These are phyloP conservation scores for Rhynchosporium graminicola DNA, from an alignment of 2,329 filamentous ascomycete species.

Conservation along the genomic window DNA sequence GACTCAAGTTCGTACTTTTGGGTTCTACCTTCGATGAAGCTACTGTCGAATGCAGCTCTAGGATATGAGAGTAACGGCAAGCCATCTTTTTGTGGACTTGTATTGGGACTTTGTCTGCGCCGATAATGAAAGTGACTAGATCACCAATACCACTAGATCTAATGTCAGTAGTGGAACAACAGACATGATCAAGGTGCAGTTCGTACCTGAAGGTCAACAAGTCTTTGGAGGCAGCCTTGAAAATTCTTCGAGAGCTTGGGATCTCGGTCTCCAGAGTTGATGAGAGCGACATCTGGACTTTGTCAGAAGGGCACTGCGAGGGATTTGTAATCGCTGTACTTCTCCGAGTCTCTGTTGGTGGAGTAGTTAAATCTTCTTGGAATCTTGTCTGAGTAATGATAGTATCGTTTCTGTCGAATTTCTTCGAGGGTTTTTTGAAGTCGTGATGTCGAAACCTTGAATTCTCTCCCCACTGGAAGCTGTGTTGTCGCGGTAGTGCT, in stretches of 20 bases:
- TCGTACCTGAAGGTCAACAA: background rate
- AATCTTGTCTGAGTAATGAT: too few species aligned
- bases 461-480: too few species aligned
- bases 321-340: background rate
- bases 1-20: constrained; percentile 21
- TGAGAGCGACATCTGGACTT: background rate
- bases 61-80: constrained; percentile 20
- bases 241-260: background rate
- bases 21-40: constrained; percentile 20
- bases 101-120: background rate
- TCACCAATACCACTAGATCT: background rate
- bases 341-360: too few species aligned
- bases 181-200: background rate
- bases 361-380: too few species aligned
- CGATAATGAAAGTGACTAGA: constrained; percentile 16
- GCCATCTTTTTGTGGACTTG: constrained; percentile 20
- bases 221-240: background rate
- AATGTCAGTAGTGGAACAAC: background rate
- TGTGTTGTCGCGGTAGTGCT: too few species aligned
- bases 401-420: too few species aligned
- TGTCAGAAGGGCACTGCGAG: too few species aligned
- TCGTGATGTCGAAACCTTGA: too few species aligned
- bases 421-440: too few species aligned
- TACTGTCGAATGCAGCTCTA: constrained; percentile 21
- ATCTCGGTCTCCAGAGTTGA: background rate